Conservation (phyloP, 176 grass and related monocot species). For the Oryza officinalis region DNA sequence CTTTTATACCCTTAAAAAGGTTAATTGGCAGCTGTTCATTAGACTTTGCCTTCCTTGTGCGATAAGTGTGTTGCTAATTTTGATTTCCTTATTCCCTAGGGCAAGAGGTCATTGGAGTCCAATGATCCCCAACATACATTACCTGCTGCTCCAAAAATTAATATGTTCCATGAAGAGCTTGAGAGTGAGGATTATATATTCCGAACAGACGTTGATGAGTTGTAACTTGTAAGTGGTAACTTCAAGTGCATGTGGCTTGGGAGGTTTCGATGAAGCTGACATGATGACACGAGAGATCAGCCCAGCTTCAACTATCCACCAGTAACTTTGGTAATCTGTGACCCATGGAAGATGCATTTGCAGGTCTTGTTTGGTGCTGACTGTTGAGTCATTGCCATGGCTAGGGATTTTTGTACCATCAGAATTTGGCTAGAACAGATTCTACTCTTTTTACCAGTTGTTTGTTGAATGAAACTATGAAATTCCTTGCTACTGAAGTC, state of each 20-base stretch:
- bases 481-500: too few relatives aligned
- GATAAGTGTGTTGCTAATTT: too few relatives aligned
- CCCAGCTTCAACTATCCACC: too few relatives aligned
- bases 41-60: too few relatives aligned
- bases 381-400: not conserved
- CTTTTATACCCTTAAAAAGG: conserved; percentile 82
- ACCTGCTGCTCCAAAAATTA: conserved; percentile 43
- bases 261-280: not conserved
- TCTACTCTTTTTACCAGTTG: too few relatives aligned
- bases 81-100: too few relatives aligned
- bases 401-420: not conserved
- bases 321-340: conserved; percentile 11
- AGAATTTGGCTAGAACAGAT: not conserved
- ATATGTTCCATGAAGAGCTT: conserved; percentile 78
- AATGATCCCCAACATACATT: conserved; percentile 7
- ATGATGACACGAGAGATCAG: too few relatives aligned
- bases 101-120: conserved; percentile 44
- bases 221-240: conserved; percentile 27
- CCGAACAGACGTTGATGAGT: conserved; percentile 51
- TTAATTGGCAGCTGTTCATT: too few relatives aligned
- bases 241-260: not conserved
- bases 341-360: not conserved
- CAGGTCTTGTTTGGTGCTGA: not conserved
- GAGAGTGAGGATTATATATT: conserved; percentile 87
- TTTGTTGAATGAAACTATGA: too few relatives aligned